Evolutionary conservation across 2,329 filamentous ascomycete genomes (phyloP), one percentile per base, ranked within the genome.

Genomic region (Mycosphaerella sp.): DNA sequence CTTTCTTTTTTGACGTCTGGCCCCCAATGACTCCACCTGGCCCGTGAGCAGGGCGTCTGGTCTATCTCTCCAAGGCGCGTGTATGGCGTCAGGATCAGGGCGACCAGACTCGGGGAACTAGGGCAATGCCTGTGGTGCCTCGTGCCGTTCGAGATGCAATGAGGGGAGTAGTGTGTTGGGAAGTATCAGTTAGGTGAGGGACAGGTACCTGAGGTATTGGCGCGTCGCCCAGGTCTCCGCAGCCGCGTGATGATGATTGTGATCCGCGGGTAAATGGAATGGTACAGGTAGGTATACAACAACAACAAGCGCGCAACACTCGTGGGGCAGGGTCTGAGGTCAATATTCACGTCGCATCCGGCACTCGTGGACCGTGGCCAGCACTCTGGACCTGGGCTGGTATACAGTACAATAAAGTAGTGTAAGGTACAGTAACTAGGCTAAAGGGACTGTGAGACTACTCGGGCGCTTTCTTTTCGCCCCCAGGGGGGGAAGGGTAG

Each of bases 71-170:
- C 17, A 10, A 10, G 17, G 34, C 38, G 43, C 26, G 54, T 48
- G 54, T 44, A 56, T 56, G 54, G 54, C 54, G 54, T 56, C 54
- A 56, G 45, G 45, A 10, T 32, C 3, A 14, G 43, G 42, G 44
- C 26, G 48, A 47, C 53, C 42, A 48, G 44, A 11, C 3, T 38
- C 53, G 34, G 45, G 12, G 52, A 23, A 36, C 41, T 29, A 42
- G 53, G 53, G 46, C 32, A 45, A 54, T 54, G 52, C 52, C 41
- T 45, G 52, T 34, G 40, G 14, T 10, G 48, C 23, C 31, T 43
- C 48, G 48, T 39, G 41, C 41, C n/a, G 14, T 41, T 34, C 26
- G 17, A 23, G 29, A 26, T 51, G 32, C 32, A 12, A 29, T 10
- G 44, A 34, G 14, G 40, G 21, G 21, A 21, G 21, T 21, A 21